Conservation (phyloP, 2,329 filamentous ascomycete species). For the Phialemonium atrogriseum region DNA sequence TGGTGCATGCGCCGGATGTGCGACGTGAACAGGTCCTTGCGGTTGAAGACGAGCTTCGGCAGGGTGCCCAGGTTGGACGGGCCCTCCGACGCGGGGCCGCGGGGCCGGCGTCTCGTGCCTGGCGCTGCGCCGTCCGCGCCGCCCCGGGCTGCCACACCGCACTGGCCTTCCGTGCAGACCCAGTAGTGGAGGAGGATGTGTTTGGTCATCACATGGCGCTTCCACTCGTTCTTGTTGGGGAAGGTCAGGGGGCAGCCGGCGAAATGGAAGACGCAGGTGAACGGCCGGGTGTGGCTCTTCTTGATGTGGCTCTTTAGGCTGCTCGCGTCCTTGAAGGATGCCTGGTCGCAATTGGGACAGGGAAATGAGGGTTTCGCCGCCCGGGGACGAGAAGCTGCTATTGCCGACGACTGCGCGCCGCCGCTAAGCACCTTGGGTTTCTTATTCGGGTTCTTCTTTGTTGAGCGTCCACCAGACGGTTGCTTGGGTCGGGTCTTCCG, state of each 20-base stretch:
- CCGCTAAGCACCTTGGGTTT: neutral
- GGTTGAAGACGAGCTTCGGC: conserved; percentile 63
- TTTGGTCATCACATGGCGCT: conserved; percentile 74
- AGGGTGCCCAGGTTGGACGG: conserved; percentile 7
- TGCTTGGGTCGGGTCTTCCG: neutral
- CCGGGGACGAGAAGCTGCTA: too few species aligned
- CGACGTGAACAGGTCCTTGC: conserved; percentile 86
- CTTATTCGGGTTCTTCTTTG: too few species aligned
- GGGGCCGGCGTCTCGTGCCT: too few species aligned
- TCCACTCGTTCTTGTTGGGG: conserved; percentile 88
- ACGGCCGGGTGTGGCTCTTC: conserved; percentile 50
- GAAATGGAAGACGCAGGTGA: conserved; percentile 68
- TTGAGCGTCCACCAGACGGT: neutral
- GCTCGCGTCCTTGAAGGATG: conserved; percentile 35
- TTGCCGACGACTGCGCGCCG: neutral
- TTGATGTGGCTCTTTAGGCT: conserved; percentile 41
- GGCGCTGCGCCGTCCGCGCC: too few species aligned
- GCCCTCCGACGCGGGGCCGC: conserved; percentile 3
- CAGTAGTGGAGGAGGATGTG: conserved; percentile 70
- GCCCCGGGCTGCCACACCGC: conserved; percentile 31
- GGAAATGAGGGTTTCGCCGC: conserved; percentile 9
- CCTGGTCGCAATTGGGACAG: conserved; percentile 27
- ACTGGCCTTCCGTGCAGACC: conserved; percentile 61
- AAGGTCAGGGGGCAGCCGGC: conserved; percentile 71
- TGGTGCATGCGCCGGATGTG: conserved; percentile 83